Evolutionary conservation across 768 basidiomycete species (phyloP), one percentile per base, ranked within the genome.

Genomic region (Serendipita sp.): DNA sequence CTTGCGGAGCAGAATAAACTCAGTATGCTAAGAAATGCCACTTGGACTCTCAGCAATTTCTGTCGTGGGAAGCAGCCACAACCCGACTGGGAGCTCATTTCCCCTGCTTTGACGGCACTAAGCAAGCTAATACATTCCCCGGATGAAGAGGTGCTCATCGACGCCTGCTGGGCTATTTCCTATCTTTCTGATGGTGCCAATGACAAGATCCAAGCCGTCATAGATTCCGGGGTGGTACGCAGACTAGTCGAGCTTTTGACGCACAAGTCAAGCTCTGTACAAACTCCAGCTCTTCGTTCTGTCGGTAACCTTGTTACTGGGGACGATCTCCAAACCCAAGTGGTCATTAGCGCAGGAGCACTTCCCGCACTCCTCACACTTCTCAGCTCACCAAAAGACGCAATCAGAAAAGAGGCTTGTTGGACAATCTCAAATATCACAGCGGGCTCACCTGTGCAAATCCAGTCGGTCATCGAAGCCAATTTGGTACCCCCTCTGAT

Each of bases 401-500:
- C 94, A 53, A 99, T 99, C 71, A 83, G 95, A 71, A 99, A 99
- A 79, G 95, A 99, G 75, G 95, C 96, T 29, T 99, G 96, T 77
- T 99, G 96, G 96, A 99, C 96, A 16, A 98, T 99, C 71, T 96
- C 92, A 53, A 99, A 99, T 76, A 82, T 99, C 72, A 99, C 96
- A 53, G 96, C 96, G 43, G 96, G 96, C 52, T 91, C 89, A 53
- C 91, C 96, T 27, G 86, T 87, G 69, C 96, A 99, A 76, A 99
- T 99, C 70, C 95, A 98, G 75, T 79, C 91, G 62, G 87, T 98
- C 70, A 92, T 99, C 68, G 96, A 99, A 69, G 96, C 96, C 72
- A 93, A 97, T 71, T 36, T 60, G 18, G 34, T 60, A 4, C 55
- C 55, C 4, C 55, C 55, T 33, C 85, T 99, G 67, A 94, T 99